Conservation (phyloP, 208 protist genomes). For the Leishmania arabica region DNA sequence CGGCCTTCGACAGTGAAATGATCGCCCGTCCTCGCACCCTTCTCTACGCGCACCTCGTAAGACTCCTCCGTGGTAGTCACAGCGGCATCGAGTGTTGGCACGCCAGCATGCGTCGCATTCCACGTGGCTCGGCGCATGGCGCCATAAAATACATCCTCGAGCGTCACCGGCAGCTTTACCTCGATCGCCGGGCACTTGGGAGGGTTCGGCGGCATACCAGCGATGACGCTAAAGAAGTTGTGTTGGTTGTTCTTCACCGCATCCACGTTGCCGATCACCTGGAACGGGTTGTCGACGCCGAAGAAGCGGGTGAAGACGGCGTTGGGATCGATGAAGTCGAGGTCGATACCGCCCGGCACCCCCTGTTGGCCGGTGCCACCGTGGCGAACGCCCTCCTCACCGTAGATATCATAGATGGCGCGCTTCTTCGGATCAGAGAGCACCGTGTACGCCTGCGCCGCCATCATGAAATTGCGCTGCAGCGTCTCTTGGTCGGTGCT, state of each 20-base stretch:
- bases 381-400: slow-evolving; percentile 89
- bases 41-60: slow-evolving; percentile 72
- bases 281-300: slow-evolving; percentile 89
- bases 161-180: slow-evolving; percentile 64
- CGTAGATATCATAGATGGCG: slow-evolving; percentile 91
- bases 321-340: slow-evolving; percentile 77
- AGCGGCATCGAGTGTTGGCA: slow-evolving; percentile 8
- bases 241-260: slow-evolving; percentile 80
- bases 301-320: slow-evolving; percentile 88
- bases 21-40: slow-evolving; percentile 73
- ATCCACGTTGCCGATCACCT: slow-evolving; percentile 75
- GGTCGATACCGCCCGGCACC: slow-evolving; percentile 77
- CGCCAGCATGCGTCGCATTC: slow-evolving; percentile 37
- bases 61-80: slow-evolving; percentile 40
- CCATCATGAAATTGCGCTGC: slow-evolving; percentile 77
- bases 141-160: slow-evolving; percentile 90
- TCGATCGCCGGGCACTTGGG: slow-evolving; percentile 59
- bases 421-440: slow-evolving; percentile 85
- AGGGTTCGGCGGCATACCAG: slow-evolving; percentile 56
- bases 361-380: slow-evolving; percentile 83
- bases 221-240: slow-evolving; percentile 73
- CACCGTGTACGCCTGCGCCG: slow-evolving; percentile 90
- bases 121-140: slow-evolving; percentile 73
- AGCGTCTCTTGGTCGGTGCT: slow-evolving; percentile 57
- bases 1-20: slow-evolving; percentile 59